phyloP scores from a whole-genome alignment of 2,329 filamentous ascomycete species.

The Coccinonectria pachysandricola region DNA sequence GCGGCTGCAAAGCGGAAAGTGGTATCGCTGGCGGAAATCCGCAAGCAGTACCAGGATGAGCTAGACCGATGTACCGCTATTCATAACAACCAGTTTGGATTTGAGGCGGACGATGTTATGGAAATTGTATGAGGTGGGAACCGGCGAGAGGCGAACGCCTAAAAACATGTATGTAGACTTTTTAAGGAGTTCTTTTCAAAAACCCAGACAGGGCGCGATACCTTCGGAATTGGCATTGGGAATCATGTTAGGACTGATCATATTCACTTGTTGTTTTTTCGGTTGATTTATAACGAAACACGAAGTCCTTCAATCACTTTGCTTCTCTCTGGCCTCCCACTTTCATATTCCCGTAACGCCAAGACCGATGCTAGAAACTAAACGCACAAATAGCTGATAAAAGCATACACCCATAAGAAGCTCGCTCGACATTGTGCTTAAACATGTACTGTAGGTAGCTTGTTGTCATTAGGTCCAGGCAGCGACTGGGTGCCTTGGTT shows the following conservation, averaged over 20 bases:
- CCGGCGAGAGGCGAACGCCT: constrained; percentile 18
- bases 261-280: constrained; percentile 13
- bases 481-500: constrained; percentile 30
- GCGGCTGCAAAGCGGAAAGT: constrained; percentile 54
- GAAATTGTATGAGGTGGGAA: constrained; percentile 31
- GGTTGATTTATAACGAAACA: constrained; percentile 13
- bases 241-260: constrained; percentile 17
- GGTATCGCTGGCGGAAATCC: constrained; percentile 74
- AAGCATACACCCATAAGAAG: constrained; percentile 10
- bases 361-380: constrained; percentile 30
- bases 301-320: constrained; percentile 15
- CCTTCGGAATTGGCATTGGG: constrained; percentile 19
- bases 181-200: too few relatives aligned
- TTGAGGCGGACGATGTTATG: constrained; percentile 47
- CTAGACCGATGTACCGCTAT: constrained; percentile 82
- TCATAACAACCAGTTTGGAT: constrained; percentile 80
- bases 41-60: constrained; percentile 82
- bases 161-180: too few relatives aligned
- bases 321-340: too few relatives aligned
- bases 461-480: constrained; percentile 34
- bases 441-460: constrained; percentile 27
- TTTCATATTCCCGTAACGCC: constrained; percentile 30
- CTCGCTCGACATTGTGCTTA: constrained; percentile 8
- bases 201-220: constrained; percentile 20
- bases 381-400: constrained; percentile 16